Conservation (phyloP, 768 basidiomycete species). For the Termitomyces sp. region DNA sequence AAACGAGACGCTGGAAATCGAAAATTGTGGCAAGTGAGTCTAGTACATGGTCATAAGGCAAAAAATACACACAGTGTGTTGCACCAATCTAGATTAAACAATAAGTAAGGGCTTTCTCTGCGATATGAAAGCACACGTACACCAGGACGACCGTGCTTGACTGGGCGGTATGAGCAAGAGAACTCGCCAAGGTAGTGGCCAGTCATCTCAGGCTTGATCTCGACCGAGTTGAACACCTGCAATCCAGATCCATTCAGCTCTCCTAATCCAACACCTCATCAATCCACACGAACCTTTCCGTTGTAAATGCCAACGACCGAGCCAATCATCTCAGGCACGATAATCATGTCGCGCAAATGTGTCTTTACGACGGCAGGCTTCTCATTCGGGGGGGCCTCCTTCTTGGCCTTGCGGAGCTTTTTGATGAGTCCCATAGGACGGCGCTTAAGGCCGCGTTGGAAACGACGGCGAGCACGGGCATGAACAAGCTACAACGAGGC, state of each 20-base stretch:
- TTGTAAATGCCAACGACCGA: slow-evolving; percentile 98
- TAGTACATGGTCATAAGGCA: slow-evolving; percentile 4
- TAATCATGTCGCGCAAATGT: slow-evolving; percentile 99
- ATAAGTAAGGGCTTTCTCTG: not conserved
- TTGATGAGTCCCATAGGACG: slow-evolving; percentile 98
- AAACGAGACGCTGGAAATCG: slow-evolving; percentile 65
- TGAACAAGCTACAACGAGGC: slow-evolving; percentile 75
- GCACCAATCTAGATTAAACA: slow-evolving; percentile 71
- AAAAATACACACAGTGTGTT: slow-evolving; percentile 68
- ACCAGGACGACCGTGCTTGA: slow-evolving; percentile 99
- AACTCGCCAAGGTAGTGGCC: slow-evolving; percentile 99
- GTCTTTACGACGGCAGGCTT: slow-evolving; percentile 99
- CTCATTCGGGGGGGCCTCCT: slow-evolving; percentile 98
- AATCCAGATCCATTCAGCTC: slow-evolving; percentile 6
- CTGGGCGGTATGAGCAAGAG: slow-evolving; percentile 96
- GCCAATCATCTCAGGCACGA: slow-evolving; percentile 99
- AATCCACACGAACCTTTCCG: slow-evolving; percentile 65
- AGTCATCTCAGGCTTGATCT: slow-evolving; percentile 99
- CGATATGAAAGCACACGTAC: slow-evolving; percentile 45
- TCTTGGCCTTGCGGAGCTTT: slow-evolving; percentile 99
- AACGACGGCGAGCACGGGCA: slow-evolving; percentile 96
- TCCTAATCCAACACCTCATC: not conserved
- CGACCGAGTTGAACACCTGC: slow-evolving; percentile 91
- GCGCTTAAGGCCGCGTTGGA: slow-evolving; percentile 98
- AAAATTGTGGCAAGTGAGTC: slow-evolving; percentile 7